These are phyloP conservation scores for Apiospora pterosperma DNA, from an alignment of 2,329 filamentous ascomycete species.

Conservation along the genomic window DNA sequence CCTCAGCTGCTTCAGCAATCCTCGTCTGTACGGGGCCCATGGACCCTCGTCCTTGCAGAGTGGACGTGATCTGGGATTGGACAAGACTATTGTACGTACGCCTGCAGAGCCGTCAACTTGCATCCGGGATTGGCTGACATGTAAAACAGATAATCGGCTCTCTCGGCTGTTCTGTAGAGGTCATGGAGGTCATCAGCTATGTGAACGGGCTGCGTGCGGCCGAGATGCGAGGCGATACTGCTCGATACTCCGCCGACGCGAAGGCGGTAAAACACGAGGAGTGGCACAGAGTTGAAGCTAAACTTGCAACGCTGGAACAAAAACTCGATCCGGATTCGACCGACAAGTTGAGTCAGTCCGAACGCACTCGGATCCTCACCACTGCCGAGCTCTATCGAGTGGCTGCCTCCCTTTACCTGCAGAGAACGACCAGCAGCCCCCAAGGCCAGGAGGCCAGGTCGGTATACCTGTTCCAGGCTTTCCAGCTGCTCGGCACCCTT, in stretches of 20 bases:
- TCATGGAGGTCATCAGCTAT: conserved; percentile 40
- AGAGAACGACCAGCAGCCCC: conserved; percentile 23
- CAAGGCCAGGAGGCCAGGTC: conserved; percentile 23
- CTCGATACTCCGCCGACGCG: conserved; percentile 21
- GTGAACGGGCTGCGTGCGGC: conserved; percentile 33
- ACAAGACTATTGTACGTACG: conserved; percentile 29
- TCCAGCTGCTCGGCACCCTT: conserved; percentile 32
- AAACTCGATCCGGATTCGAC: conserved; percentile 24
- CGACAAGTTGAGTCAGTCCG: conserved; percentile 23
- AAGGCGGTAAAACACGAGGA: conserved; percentile 23
- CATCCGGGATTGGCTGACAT: neutral
- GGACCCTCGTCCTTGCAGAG: conserved; percentile 23
- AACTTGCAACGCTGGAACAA: conserved; percentile 23
- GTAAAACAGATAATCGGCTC: conserved; percentile 39
- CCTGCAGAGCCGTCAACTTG: neutral
- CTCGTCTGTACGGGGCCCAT: conserved; percentile 21
- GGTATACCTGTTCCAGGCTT: conserved; percentile 29
- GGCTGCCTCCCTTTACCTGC: conserved; percentile 41
- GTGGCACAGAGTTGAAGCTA: conserved; percentile 21
- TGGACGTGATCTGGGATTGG: conserved; percentile 19
- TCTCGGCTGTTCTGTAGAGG: conserved; percentile 43
- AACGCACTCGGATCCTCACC: conserved; percentile 28
- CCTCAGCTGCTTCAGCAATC: conserved; percentile 40
- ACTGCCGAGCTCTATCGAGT: conserved; percentile 51
- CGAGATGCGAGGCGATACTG: conserved; percentile 25